Evolutionary conservation across 176 grass and related monocot species (phyloP), one percentile per base, ranked within the genome.

Genomic region (Hordeum marinum): DNA sequence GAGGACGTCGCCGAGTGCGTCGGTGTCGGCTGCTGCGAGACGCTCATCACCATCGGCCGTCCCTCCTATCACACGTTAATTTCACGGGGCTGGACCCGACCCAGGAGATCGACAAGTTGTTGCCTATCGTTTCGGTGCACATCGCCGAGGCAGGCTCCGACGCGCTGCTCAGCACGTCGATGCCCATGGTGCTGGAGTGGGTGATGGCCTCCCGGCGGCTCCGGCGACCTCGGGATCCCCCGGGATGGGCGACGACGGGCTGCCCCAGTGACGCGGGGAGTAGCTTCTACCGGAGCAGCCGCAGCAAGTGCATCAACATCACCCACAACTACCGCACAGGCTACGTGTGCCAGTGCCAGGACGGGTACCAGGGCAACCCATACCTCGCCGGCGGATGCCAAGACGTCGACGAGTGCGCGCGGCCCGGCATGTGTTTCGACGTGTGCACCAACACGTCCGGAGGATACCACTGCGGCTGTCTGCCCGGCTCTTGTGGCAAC

Each of bases 281-380:
- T 3, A 75, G 39, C 69, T 26, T 0, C 3, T 82, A 79, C 71
- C 45, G 9, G 5, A 69, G 85, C 79, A 60, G 45, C 61, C 21
- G 46, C 79, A 82, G 85, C 79, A 9, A 2, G 9, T 87, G 79
- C 62, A 18, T 0, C 25, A 68, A 68, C 13, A 26, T 60, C 62
- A 65, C 58, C 68, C 26, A 4, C 25, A 59, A 25, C 61, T 81
- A 81, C 68, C 55, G 85, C 3, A 64, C 21, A 23, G 85, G 85
- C 41, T 80, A 80, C 68, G 78, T 81, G 58, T 87, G 85, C 58
- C 23, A 0, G 6, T 87, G 85, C 68, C 0, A 29, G 6, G 0
- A 4, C 0, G 87, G 92, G 1, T 94, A 86, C 64, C 8, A 87
- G 3, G 92, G 89, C n/a, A 91, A 91, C 69, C 92, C 92, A 5